A percentile compares a stretch with the other conserved stretches of the same genome.
phyloP scores from a whole-genome alignment of 148 eudicot species.

The Rhododendron kiyosumense region DNA sequence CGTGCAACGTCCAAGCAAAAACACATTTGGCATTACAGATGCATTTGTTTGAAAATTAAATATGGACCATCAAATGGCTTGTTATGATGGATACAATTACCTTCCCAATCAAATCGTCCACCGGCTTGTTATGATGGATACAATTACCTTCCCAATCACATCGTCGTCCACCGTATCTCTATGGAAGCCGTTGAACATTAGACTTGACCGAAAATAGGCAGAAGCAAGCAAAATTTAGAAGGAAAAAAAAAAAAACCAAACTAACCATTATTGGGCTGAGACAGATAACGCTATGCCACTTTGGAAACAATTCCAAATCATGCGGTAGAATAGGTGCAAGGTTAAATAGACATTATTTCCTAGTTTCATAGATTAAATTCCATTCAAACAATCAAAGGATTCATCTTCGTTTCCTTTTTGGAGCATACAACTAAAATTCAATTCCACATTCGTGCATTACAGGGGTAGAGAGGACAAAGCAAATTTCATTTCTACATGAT shows the following conservation, averaged over 20 bases:
- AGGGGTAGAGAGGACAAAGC: neutral
- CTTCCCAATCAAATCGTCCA: neutral
- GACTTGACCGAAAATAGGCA: neutral
- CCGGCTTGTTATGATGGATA: neutral
- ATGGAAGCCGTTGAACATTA: neutral
- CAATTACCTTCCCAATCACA: no score
- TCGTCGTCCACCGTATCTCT: neutral
- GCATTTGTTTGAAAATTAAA: neutral
- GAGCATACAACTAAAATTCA: neutral
- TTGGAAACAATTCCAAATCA: neutral
- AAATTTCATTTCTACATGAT: conserved; percentile 13
- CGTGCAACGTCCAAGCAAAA: neutral
- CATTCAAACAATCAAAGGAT: neutral
- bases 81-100: neutral
- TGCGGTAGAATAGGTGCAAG: neutral
- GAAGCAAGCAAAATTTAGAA: neutral
- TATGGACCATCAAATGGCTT: neutral
- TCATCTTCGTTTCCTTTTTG: neutral
- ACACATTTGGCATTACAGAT: neutral
- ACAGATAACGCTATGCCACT: neutral
- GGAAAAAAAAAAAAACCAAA: neutral
- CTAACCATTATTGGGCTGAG: neutral
- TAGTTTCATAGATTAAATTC: neutral
- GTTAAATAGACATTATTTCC: neutral
- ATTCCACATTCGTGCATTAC: conserved; percentile 22